Evolutionary conservation across 1,284 basidiomycete genomes (phyloP).

Genomic region (Phylloporus gajari): DNA sequence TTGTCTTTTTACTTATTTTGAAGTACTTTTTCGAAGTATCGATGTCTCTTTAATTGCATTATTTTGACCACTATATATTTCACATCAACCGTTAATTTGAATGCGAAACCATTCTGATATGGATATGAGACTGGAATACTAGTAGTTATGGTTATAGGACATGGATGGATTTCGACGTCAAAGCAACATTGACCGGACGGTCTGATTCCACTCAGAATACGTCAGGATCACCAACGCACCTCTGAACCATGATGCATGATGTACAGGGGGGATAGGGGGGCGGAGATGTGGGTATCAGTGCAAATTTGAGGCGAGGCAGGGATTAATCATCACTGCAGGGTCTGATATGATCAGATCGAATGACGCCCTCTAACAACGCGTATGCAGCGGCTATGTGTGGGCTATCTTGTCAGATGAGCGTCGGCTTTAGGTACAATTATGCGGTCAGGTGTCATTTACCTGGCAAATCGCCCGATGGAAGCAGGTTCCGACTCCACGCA

Average conservation of each 20-base stretch:
- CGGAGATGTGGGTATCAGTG: constrained; percentile 7
- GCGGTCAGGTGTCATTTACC: neutral
- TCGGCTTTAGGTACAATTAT: constrained; percentile 21
- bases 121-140: too few species aligned
- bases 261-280: constrained; percentile 15
- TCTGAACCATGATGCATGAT: neutral
- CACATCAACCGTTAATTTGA: neutral
- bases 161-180: constrained; percentile 12
- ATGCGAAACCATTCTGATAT: too few species aligned
- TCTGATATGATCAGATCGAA: constrained; percentile 32
- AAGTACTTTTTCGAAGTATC: neutral
- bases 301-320: constrained; percentile 18
- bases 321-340: constrained; percentile 29
- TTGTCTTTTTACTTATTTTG: constrained; percentile 5
- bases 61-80: neutral
- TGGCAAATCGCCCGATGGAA: constrained; percentile 9
- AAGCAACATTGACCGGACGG: neutral
- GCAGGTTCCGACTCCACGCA: constrained; percentile 13
- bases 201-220: constrained; percentile 8
- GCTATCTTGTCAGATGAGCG: constrained; percentile 21
- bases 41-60: neutral
- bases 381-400: constrained; percentile 13
- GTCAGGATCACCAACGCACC: constrained; percentile 8
- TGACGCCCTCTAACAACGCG: constrained; percentile 33
- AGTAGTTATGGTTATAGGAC: too few species aligned